Conservation (phyloP, 495 filamentous ascomycete species). For the Daldinia grandis region DNA sequence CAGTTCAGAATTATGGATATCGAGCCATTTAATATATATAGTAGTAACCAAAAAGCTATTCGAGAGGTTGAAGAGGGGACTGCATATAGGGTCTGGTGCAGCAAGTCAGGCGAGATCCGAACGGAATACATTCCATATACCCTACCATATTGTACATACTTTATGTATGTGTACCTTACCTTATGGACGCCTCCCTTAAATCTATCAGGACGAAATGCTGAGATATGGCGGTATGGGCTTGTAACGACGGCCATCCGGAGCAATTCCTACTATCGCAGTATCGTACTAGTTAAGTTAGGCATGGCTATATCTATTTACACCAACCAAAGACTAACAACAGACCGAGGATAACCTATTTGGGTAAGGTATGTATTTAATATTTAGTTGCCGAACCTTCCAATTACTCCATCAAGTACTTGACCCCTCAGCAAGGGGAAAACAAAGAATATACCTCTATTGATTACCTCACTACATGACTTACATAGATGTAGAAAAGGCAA, state of each 20-base stretch:
- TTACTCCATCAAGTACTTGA: neutral
- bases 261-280: neutral
- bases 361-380: neutral
- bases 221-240: neutral
- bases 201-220: too few species aligned
- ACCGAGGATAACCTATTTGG: conserved; percentile 12
- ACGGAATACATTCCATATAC: conserved; percentile 2
- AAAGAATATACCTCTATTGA: too few species aligned
- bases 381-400: neutral
- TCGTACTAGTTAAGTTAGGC: conserved; percentile 4
- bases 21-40: conserved; percentile 35
- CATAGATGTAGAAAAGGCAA: too few species aligned
- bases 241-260: neutral
- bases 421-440: too few species aligned
- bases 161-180: neutral
- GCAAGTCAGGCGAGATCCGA: conserved; percentile 33
- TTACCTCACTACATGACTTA: too few species aligned
- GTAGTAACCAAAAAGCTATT: neutral
- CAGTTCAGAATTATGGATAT: conserved; percentile 19
- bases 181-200: too few species aligned
- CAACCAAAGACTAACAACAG: conserved; percentile 18
- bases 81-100: conserved; percentile 20
- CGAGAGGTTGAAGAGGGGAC: conserved; percentile 1
- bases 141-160: neutral
- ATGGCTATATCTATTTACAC: conserved; percentile 17